Conservation (phyloP, 495 filamentous ascomycete species). For the Hamigera avellanea region DNA sequence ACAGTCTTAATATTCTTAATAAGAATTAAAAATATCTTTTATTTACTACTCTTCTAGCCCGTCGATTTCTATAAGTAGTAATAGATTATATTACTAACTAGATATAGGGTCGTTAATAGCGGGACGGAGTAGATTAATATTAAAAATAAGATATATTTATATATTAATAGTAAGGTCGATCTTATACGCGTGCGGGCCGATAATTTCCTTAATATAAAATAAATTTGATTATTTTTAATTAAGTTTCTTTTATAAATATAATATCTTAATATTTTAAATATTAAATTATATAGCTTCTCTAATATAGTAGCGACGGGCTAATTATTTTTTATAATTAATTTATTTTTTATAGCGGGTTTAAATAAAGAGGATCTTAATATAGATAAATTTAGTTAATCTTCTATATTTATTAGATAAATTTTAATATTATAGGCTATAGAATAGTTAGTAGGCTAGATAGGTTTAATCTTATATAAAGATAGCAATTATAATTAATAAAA, state of each 20-base stretch:
- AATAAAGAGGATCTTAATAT: background rate
- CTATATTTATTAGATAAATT: background rate
- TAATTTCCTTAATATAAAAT: background rate
- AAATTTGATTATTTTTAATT: background rate
- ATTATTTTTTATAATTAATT: background rate
- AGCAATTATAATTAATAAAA: constrained; percentile 7
- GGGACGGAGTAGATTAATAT: constrained; percentile 1
- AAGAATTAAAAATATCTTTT: background rate
- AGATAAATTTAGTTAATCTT: background rate
- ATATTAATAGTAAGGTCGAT: background rate
- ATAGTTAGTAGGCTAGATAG: background rate
- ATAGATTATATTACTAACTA: background rate
- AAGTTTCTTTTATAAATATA: constrained; percentile 1
- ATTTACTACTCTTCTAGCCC: constrained; percentile 1
- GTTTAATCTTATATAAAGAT: constrained; percentile 8
- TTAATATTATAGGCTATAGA: background rate
- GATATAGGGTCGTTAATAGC: constrained; percentile 1
- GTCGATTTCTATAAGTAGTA: background rate
- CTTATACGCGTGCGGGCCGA: constrained; percentile 1
- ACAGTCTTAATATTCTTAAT: background rate
- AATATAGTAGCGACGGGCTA: background rate
- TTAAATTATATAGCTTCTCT: constrained; percentile 1
- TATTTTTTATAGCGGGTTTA: background rate
- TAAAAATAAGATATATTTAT: constrained; percentile 2
- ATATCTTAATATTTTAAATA: background rate